Base-by-base conservation (phyloP, 169 alveolate genomes). In the Hepatocystis sp. region DNA sequence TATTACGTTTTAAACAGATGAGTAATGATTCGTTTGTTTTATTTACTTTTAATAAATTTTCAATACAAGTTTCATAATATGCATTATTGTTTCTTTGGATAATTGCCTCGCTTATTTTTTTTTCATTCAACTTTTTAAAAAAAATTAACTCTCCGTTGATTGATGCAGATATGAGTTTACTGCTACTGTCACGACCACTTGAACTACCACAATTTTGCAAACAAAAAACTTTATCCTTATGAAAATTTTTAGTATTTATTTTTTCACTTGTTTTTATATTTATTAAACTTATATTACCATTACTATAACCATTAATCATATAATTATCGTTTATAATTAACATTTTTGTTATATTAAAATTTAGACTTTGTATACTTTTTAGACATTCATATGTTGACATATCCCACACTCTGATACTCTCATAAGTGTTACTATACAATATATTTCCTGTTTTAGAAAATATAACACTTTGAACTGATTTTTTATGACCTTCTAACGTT, bases 151-250 rank as follows among this genome's bases (percentile, higher is more conserved):
- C 89, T 47, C 89, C 89, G 61, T 78, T 78, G 0, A 78, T 2
- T 1, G 89, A 78, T 17, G 89, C 81, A 30, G 89, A 78, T 27
- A 64, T 46, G 4, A 71, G 11, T 13, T 25, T 27, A 61, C 40
- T 58, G 40, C 44, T 17, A 28, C 53, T 67, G 21, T 60, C n/a
- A n/a, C n/a, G 11, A 7, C 13, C 15, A 53, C 32, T 61, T 32
- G 46, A 10, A 23, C 58, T 58, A 28, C 49, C 34, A 27, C 44
- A 78, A 21, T 36, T 60, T 21, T 78, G 64, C 34, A 78, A 40
- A 66, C 89, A 78, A 78, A 78, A 78, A 19, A 78, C 61, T 78
- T 78, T 78, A 28, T 78, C 89, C 27, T 78, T 46, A 44, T 78
- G 89, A 52, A 52, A 78, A 78, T 78, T 78, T 17, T 23, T 52